Conservation (phyloP, 192 early-diverging fungal species). For the Entomortierella parvispora region DNA sequence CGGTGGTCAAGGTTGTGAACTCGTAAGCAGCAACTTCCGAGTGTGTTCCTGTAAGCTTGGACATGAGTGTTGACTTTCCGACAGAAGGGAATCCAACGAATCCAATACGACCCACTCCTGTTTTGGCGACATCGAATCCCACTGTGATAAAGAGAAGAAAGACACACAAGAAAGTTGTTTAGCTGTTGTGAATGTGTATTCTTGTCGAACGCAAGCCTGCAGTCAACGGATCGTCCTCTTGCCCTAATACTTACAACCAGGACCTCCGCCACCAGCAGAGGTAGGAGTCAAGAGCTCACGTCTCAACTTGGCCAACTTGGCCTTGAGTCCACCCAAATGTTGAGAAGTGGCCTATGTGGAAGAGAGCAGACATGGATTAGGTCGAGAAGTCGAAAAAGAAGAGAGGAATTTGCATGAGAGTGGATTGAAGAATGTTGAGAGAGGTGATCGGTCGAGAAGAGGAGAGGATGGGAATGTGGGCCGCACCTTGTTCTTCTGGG, state of each 20-base stretch:
- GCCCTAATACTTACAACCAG: conserved; percentile 66
- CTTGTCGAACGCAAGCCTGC: no score
- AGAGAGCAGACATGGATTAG: neutral
- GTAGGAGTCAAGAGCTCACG: conserved; percentile 93
- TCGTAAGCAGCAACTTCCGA: conserved; percentile 97
- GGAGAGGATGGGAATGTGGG: neutral
- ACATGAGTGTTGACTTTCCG: conserved; percentile 98
- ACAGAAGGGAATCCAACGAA: conserved; percentile 98
- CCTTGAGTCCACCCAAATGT: conserved; percentile 94
- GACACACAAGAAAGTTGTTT: neutral
- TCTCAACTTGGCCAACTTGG: conserved; percentile 96
- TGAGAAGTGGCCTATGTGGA: conserved; percentile 80
- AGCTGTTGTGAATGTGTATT: no score
- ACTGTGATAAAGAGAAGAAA: conserved; percentile 47
- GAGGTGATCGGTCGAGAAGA: neutral
- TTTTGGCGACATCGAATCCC: conserved; percentile 98
- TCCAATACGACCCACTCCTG: conserved; percentile 98
- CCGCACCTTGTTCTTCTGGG: conserved; percentile 91
- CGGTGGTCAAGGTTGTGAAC: conserved; percentile 99
- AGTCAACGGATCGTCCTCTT: no score
- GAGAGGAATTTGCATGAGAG: neutral
- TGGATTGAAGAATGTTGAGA: neutral
- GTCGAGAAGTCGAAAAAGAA: neutral
- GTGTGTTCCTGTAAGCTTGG: conserved; percentile 95
- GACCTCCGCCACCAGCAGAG: conserved; percentile 85